Base-by-base conservation (phyloP, 2,329 filamentous ascomycete species). In the Didymella lethalis region DNA sequence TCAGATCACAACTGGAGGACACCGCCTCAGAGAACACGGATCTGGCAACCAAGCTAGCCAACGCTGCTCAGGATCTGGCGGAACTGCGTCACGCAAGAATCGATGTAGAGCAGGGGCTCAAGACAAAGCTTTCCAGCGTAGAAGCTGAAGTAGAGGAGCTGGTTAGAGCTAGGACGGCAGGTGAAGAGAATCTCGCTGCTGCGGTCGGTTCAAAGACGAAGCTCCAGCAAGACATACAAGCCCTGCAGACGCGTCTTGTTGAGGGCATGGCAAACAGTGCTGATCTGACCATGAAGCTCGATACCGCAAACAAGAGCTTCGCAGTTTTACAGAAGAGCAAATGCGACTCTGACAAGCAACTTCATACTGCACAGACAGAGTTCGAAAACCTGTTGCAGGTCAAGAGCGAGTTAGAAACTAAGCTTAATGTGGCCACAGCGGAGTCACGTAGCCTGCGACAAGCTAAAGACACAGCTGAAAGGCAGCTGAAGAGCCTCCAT, bases 81-180 rank as follows among this genome's bases (percentile, higher is more conserved):
- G 31, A 28, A 14, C n/a, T 29, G 26, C 45, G 40, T 23, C 49
- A 49, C 7, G 14, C 47, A 7, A 48, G 48, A 20, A 20, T n/a
- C n/a, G 16, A 44, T 3, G 23, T 32, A 11, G 49, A 58, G 31
- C 28, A 53, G 32, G 16, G 16, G 26, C 44, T 58, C 18, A 23
- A 40, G 36, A n/a, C 48, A 23, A 64, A 61, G 43, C 54, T 70
- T 7, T 63, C 63, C 45, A 52, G 56, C 23, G 60, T 64, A 31
- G 66, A 67, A 16, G 56, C 58, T 8, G 65, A 71, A 36, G 36
- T 69, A 3, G 49, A 51, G 23, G 36, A 51, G n/a, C 54, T 71
- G 4, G 64, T 57, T 8, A 54, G 49, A 16, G 59, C 57, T 16
- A 66, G 63, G 23, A 50, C 31, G 11, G 56, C 66, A 10, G 48